Base-by-base conservation (phyloP, 495 filamentous ascomycete genomes). In the Aspergillus homomorphus region DNA sequence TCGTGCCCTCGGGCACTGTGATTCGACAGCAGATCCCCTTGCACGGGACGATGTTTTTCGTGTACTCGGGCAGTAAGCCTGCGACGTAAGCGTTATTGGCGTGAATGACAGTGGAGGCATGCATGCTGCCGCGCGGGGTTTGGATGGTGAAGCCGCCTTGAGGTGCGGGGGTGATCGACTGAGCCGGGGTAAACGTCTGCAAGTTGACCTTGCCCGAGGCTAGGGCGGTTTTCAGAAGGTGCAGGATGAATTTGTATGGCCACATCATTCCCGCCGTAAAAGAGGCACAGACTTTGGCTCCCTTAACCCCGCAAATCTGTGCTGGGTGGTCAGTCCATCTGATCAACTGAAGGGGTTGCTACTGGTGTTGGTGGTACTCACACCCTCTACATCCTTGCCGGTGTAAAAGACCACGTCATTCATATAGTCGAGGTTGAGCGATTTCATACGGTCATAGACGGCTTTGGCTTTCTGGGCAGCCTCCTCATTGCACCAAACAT, bases 11-110 rank as follows among this genome's bases (percentile, higher is more conserved):
- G 61, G 45, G 87, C 7, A 85, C 83, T 0, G 82, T 82, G 48
- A 90, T 81, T 59, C 87, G 86, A n/a, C 85, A 85, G 23, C 87
- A 78, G 18, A 89, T 66, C 1, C 69, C 71, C 52, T 71, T 71
- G 59, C 68, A 68, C 1, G 88, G 88, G 4, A 90, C 80, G 49
- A 90, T 83, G 18, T 79, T 62, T n/a, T 81, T 79, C 54, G 80
- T 78, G 52, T 90, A 81, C 19, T 72, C 63, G 4, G 80, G 77
- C 43, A 81, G 74, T 14, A 91, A 69, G 16, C 71, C 74, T 1
- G 84, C 81, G 2, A 86, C 84, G 62, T 90, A 90, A 21, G 84
- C 89, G 56, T 92, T 92, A 28, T 87, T 91, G 23, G 88, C 89
- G 49, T 89, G 66, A 9, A 91, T 74, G 2, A 91, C 75, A 45